Conservation (phyloP, 305 asterid genomes). For the Withania somnifera region DNA sequence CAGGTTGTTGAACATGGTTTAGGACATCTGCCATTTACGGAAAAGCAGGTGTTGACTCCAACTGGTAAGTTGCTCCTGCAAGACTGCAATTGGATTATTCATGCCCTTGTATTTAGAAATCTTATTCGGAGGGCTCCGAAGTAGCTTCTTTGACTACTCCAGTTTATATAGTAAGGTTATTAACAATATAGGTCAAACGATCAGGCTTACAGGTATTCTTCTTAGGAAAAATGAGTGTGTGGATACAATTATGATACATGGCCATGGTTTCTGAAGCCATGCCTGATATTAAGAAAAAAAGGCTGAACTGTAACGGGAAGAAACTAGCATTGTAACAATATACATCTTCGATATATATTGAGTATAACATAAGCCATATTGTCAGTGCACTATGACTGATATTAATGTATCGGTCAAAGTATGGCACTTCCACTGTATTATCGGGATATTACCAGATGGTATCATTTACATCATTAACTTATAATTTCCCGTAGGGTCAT, state of each 20-base stretch:
- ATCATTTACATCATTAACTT: not conserved
- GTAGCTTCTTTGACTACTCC: not conserved
- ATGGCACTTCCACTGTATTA: not conserved
- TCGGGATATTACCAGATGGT: not conserved
- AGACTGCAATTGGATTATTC: not conserved
- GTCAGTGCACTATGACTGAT: not conserved
- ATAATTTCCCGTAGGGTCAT: not conserved
- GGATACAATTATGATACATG: not conserved
- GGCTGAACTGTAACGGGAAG: not conserved
- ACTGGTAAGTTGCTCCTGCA: slow-evolving; percentile 55
- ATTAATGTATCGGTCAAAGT: not conserved
- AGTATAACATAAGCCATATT: too few species aligned
- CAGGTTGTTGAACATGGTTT: slow-evolving; percentile 99
- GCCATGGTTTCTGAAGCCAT: not conserved
- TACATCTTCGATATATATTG: too few species aligned
- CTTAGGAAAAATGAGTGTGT: not conserved
- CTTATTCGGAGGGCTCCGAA: not conserved
- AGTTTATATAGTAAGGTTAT: not conserved
- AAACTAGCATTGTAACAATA: not conserved
- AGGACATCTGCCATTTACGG: slow-evolving; percentile 98
- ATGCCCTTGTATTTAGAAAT: not conserved
- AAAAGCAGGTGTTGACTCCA: slow-evolving; percentile 94
- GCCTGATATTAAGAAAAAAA: not conserved
- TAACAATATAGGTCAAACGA: not conserved
- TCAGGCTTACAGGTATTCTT: not conserved